phyloP scores from a whole-genome alignment of 2,329 filamentous ascomycete species.

The Dactylellina cionopaga region DNA sequence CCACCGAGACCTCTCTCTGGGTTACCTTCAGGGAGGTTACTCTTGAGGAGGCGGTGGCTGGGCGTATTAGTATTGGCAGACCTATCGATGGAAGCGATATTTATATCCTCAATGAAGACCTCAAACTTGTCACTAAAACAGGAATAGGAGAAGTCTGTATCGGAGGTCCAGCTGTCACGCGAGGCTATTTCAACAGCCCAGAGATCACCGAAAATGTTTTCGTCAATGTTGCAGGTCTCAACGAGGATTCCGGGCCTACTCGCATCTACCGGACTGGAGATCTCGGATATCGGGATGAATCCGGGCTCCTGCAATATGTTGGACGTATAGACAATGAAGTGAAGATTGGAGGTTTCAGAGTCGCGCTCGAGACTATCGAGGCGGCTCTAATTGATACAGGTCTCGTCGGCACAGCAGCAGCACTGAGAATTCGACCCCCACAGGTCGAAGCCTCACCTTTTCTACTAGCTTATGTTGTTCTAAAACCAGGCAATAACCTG shows the following conservation, averaged over 20 bases:
- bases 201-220: constrained; percentile 56
- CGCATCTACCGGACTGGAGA: constrained; percentile 62
- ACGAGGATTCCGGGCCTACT: not conserved
- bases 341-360: constrained; percentile 63
- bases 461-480: constrained; percentile 4
- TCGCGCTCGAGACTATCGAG: constrained; percentile 65
- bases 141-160: constrained; percentile 63
- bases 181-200: constrained; percentile 59
- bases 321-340: constrained; percentile 63
- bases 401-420: not conserved
- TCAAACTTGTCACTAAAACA: constrained; percentile 61
- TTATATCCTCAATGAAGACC: constrained; percentile 62
- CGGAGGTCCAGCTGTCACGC: constrained; percentile 59
- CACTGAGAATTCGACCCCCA: not conserved
- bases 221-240: constrained; percentile 55
- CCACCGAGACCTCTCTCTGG: constrained; percentile 2
- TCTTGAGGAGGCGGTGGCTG: not conserved
- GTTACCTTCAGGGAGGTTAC: not conserved
- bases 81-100: constrained; percentile 60
- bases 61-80: constrained; percentile 38
- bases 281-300: constrained; percentile 58
- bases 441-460: not conserved
- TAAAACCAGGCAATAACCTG: not conserved
- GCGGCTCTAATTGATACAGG: not conserved
- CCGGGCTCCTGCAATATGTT: constrained; percentile 60